These are phyloP conservation scores for Anthostomella pinea DNA, from an alignment of 2,329 filamentous ascomycete species.

Conservation along the genomic window DNA sequence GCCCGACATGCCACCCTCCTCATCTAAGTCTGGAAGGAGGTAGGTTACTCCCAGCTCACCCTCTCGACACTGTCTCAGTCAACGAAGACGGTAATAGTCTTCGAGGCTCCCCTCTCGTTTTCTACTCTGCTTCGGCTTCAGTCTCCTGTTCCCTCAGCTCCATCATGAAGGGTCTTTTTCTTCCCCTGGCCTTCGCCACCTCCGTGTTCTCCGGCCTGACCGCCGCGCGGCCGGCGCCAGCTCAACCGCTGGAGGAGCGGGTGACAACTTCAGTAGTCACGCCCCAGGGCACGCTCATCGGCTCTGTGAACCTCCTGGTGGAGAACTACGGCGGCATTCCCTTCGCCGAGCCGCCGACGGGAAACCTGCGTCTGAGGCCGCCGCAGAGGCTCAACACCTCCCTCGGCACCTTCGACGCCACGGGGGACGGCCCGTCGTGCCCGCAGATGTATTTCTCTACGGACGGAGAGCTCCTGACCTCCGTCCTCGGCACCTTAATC, in stretches of 20 bases:
- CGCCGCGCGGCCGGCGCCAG: constrained; percentile 19
- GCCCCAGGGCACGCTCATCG: constrained; percentile 29
- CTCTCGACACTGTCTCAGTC: too few species aligned
- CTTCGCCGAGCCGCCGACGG: constrained; percentile 68
- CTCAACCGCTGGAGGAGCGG: constrained; percentile 21
- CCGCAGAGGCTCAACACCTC: constrained; percentile 56
- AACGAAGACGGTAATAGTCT: too few species aligned
- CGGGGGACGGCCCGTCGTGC: constrained; percentile 58
- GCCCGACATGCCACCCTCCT: too few species aligned
- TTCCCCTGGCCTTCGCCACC: constrained; percentile 7
- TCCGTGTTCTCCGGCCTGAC: constrained; percentile 18
- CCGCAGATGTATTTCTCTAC: constrained; percentile 66
- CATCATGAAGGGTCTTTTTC: constrained; percentile 13
- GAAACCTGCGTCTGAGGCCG: constrained; percentile 64
- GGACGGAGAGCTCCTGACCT: constrained; percentile 34
- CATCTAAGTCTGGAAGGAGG: too few species aligned
- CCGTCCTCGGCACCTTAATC: constrained; percentile 47
- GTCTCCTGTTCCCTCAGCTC: background rate
- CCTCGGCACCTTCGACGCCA: constrained; percentile 61
- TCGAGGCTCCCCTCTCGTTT: too few species aligned
- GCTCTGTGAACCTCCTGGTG: constrained; percentile 36
- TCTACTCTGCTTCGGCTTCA: too few species aligned
- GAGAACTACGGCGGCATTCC: constrained; percentile 75
- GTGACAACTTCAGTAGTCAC: constrained; percentile 24
- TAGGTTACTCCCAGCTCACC: too few species aligned